These are phyloP conservation scores for Casuarina glauca DNA, from an alignment of 306 rosid genomes.

Conservation along the genomic window DNA sequence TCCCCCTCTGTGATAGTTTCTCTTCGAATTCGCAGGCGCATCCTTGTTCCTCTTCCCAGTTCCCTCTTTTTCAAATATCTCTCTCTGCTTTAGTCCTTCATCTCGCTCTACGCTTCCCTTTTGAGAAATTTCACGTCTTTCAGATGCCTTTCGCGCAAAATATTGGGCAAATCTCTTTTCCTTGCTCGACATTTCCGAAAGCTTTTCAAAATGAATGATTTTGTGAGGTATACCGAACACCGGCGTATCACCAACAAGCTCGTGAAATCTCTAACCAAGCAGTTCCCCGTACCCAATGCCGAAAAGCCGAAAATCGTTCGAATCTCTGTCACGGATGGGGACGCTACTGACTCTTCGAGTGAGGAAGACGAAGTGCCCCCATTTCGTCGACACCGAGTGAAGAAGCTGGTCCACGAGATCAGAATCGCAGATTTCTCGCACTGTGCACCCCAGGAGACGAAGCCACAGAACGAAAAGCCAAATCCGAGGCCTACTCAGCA, in stretches of 20 bases:
- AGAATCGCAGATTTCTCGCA: conserved; percentile 28
- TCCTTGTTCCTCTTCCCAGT: not conserved
- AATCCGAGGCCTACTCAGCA: conserved; percentile 4
- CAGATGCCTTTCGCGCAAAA: too few species aligned
- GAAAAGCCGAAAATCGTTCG: conserved; percentile 35
- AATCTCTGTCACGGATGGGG: conserved; percentile 40
- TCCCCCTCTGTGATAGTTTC: not conserved
- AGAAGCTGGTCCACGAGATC: conserved; percentile 41
- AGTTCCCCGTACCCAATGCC: not conserved
- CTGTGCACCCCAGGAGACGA: not conserved
- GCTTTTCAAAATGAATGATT: conserved; percentile 4
- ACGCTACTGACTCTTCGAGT: conserved; percentile 63
- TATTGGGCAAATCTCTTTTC: conserved; percentile 4
- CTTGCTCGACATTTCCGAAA: too few species aligned
- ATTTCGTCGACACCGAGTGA: conserved; percentile 17
- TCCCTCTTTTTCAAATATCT: not conserved
- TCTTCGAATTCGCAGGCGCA: not conserved
- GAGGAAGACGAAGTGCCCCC: conserved; percentile 35
- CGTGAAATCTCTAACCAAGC: not conserved
- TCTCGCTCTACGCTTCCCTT: not conserved
- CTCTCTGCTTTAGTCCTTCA: not conserved
- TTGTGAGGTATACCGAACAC: conserved; percentile 26
- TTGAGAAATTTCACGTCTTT: not conserved
- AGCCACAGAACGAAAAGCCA: not conserved
- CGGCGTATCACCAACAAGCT: conserved; percentile 33